A percentile compares a stretch with the other conserved stretches of the same genome.
Conservation (phyloP, 1,284 basidiomycete species). For the Naganishia sp. region DNA sequence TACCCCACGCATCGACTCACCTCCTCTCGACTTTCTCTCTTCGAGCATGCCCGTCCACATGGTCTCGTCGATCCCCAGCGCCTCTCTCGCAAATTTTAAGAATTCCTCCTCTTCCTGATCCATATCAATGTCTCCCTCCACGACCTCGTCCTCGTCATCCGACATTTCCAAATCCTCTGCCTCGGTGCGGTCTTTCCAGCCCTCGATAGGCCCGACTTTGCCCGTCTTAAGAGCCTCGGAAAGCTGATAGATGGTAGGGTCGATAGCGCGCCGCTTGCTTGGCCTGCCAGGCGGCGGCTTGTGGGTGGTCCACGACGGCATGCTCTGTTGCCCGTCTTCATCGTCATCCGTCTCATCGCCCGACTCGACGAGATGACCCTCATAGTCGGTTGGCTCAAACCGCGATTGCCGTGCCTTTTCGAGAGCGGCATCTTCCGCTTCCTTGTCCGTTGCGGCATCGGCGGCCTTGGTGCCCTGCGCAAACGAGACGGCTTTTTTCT, state of each 20-base stretch:
- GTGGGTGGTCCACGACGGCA: slow-evolving; percentile 29
- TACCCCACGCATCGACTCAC: slow-evolving; percentile 37
- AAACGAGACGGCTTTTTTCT: slow-evolving; percentile 30
- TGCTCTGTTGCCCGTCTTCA: slow-evolving; percentile 37
- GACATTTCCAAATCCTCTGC: slow-evolving; percentile 33
- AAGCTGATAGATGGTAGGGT: slow-evolving; percentile 22
- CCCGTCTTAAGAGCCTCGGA: slow-evolving; percentile 32
- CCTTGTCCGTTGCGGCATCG: not conserved
- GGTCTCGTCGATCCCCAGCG: slow-evolving; percentile 77
- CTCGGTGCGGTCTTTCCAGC: slow-evolving; percentile 23
- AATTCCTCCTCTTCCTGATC: slow-evolving; percentile 87
- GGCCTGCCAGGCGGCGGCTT: slow-evolving; percentile 38
- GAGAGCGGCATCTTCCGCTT: slow-evolving; percentile 12
- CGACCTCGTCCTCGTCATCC: slow-evolving; percentile 61
- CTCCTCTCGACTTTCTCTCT: slow-evolving; percentile 70
- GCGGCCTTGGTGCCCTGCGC: slow-evolving; percentile 7
- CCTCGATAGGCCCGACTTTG: slow-evolving; percentile 27
- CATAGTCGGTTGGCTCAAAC: slow-evolving; percentile 73
- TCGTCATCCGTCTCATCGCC: slow-evolving; percentile 73
- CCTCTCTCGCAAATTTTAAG: slow-evolving; percentile 84
- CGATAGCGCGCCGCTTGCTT: slow-evolving; percentile 31
- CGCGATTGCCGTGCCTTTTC: slow-evolving; percentile 46
- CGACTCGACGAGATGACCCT: slow-evolving; percentile 70
- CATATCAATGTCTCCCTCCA: slow-evolving; percentile 81
- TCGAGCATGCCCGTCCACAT: slow-evolving; percentile 79